phyloP scores from a whole-genome alignment of 1,139 yeast genomes.

The Wickerhamomyces sp. region DNA sequence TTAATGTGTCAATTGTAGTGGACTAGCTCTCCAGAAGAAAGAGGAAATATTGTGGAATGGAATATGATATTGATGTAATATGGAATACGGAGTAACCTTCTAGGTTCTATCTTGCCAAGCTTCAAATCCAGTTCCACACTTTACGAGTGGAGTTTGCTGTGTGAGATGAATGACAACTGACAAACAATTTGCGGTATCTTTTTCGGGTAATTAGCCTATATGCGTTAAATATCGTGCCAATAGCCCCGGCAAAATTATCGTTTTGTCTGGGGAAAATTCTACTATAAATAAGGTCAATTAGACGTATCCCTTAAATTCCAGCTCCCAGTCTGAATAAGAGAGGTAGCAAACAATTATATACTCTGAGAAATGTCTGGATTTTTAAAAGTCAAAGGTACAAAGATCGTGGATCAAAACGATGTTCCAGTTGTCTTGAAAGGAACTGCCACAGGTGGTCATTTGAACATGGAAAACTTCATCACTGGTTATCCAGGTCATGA shows the following conservation, averaged over 20 bases:
- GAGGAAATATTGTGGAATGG: no score
- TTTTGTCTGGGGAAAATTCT: background rate
- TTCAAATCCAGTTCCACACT: no score
- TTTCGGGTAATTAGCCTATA: background rate
- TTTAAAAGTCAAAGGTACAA: conserved; percentile 20
- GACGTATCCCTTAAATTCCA: no score
- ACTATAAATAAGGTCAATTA: background rate
- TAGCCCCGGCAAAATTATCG: background rate
- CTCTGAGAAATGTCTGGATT: conserved; percentile 9
- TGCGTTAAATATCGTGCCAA: background rate
- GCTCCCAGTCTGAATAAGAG: no score
- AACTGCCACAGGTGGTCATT: conserved; percentile 22
- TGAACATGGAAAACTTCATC: conserved; percentile 23
- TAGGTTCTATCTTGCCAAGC: no score
- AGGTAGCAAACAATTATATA: no score
- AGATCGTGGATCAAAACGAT: conserved; percentile 17
- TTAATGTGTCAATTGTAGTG: no score
- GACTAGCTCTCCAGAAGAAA: no score
- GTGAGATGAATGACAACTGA: no score
- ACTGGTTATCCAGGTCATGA: conserved; percentile 23
- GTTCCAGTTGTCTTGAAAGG: conserved; percentile 19
- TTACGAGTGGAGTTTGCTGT: no score
- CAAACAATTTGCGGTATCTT: background rate
- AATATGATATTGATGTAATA: no score
- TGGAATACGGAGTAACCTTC: no score